These are phyloP conservation scores for Epithemia pelagica DNA, from an alignment of 108 stramenopile genomes.

Conservation along the genomic window DNA sequence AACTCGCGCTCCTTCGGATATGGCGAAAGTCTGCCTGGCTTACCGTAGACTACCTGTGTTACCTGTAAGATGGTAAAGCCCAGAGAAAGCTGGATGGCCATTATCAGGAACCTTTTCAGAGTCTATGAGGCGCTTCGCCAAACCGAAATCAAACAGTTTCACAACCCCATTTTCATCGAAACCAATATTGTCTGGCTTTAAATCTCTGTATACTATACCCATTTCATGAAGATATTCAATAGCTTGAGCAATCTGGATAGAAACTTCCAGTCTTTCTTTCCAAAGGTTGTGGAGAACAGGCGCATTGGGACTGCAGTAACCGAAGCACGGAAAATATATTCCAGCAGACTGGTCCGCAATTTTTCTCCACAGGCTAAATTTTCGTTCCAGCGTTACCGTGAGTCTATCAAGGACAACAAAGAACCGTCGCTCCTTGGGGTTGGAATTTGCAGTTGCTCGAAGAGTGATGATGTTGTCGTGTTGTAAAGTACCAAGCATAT, in stretches of 20 bases:
- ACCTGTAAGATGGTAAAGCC: constrained; percentile 61
- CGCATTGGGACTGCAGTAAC: constrained; percentile 74
- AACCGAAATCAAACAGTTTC: constrained; percentile 79
- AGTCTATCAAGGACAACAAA: constrained; percentile 79
- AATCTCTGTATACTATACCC: constrained; percentile 72
- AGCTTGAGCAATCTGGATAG: constrained; percentile 65
- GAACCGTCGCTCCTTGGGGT: constrained; percentile 69
- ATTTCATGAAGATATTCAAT: constrained; percentile 71
- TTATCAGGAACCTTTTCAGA: constrained; percentile 34
- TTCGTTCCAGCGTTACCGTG: constrained; percentile 58
- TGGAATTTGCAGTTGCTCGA: constrained; percentile 70
- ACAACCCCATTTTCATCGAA: constrained; percentile 52
- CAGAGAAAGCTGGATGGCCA: constrained; percentile 6
- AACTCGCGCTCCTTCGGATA: background rate
- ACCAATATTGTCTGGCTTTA: constrained; percentile 55
- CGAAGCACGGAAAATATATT: constrained; percentile 45
- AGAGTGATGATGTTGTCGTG: constrained; percentile 79
- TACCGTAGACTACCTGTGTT: constrained; percentile 70
- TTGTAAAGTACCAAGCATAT: constrained; percentile 48
- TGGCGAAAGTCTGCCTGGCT: background rate
- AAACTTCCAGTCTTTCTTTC: constrained; percentile 61
- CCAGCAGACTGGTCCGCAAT: constrained; percentile 56
- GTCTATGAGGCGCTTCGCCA: constrained; percentile 62
- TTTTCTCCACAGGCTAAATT: constrained; percentile 64
- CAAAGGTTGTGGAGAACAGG: constrained; percentile 63